Conservation (phyloP, 352 stramenopile genomes). For the Pythium aristosporum region DNA sequence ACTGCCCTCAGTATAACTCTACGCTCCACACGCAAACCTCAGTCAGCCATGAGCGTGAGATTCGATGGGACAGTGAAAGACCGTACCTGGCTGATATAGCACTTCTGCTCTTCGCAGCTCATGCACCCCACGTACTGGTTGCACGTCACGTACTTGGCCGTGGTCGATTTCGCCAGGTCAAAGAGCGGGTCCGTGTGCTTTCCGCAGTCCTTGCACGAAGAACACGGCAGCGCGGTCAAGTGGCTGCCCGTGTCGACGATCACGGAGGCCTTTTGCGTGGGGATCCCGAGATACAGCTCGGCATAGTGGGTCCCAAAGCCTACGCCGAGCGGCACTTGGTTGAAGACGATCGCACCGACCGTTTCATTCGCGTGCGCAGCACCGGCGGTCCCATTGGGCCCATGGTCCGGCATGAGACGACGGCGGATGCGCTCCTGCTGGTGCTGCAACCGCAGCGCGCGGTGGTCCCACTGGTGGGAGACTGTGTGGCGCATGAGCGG, state of each 20-base stretch:
- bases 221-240: constrained; percentile 77
- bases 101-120: constrained; percentile 60
- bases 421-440: constrained; percentile 53
- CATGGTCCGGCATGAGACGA: constrained; percentile 28
- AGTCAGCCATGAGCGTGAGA: no score
- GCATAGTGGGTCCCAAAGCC: constrained; percentile 82
- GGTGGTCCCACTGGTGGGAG: constrained; percentile 17
- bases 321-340: constrained; percentile 63
- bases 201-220: constrained; percentile 63
- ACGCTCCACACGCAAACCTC: not conserved
- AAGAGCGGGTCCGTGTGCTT: constrained; percentile 74
- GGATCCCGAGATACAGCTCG: constrained; percentile 78
- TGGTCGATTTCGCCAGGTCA: constrained; percentile 75
- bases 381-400: not conserved
- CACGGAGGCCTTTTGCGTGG: constrained; percentile 77
- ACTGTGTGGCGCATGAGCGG: constrained; percentile 24
- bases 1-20: constrained; percentile 88
- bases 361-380: constrained; percentile 1
- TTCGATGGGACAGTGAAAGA: not conserved
- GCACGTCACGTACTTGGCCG: constrained; percentile 66
- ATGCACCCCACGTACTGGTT: constrained; percentile 49
- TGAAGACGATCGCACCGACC: constrained; percentile 42
- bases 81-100: constrained; percentile 69
- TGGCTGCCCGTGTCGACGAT: constrained; percentile 86
- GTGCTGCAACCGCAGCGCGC: constrained; percentile 22